Evolutionary conservation across 345 rosid species (phyloP).

Genomic region (Gossypium anomalum): DNA sequence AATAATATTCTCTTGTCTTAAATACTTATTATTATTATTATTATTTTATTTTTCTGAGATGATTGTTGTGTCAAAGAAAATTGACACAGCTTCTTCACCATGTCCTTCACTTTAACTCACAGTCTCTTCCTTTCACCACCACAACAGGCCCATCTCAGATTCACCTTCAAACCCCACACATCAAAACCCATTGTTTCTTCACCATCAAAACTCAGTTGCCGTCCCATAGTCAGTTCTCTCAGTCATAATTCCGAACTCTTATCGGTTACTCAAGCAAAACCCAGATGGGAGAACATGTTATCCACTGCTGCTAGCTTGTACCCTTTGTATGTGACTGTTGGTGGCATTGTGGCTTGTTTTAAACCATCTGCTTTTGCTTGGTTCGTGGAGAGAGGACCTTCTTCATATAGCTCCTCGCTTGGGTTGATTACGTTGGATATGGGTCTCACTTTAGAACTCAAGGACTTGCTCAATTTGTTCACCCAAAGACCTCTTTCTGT

Average conservation of each 20-base stretch:
- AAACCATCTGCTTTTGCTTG: constrained; percentile 55
- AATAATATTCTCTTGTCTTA: too few species aligned
- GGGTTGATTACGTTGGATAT: constrained; percentile 61
- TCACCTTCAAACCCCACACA: constrained; percentile 10
- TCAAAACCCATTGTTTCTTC: not conserved
- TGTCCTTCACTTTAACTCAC: too few species aligned
- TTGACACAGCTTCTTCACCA: too few species aligned
- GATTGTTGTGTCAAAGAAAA: too few species aligned
- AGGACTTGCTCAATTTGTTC: constrained; percentile 51
- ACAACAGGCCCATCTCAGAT: constrained; percentile 15
- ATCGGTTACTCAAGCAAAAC: constrained; percentile 20
- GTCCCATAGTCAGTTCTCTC: constrained; percentile 19
- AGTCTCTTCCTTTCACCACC: constrained; percentile 3
- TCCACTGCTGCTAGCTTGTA: constrained; percentile 58
- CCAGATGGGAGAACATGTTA: constrained; percentile 43
- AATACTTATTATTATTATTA: too few species aligned
- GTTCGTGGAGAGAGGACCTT: constrained; percentile 47
- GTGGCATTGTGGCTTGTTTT: constrained; percentile 53
- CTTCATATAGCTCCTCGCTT: constrained; percentile 50
- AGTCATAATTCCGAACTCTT: constrained; percentile 18
- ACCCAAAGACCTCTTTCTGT: constrained; percentile 52
- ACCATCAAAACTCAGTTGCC: constrained; percentile 11
- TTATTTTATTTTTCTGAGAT: too few species aligned
- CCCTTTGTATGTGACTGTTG: constrained; percentile 57
- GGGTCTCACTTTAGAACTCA: constrained; percentile 65